Conservation (phyloP, 2,329 filamentous ascomycete species). For the Epichloe aotearoae region DNA sequence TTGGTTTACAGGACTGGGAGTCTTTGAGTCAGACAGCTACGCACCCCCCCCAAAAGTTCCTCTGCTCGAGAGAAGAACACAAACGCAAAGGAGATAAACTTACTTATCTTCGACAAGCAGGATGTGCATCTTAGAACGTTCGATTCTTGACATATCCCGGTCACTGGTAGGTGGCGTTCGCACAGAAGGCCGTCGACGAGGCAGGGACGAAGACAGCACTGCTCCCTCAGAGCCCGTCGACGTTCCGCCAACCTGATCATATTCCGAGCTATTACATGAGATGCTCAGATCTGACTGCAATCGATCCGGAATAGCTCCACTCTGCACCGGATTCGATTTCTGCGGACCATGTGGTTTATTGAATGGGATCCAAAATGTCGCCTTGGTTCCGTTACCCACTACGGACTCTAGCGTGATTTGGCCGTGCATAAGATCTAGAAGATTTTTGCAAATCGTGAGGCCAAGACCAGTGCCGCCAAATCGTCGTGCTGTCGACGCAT, state of each 20-base stretch:
- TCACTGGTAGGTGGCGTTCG: conserved; percentile 26
- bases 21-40: not conserved
- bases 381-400: conserved; percentile 56
- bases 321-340: conserved; percentile 40
- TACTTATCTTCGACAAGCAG: conserved; percentile 73
- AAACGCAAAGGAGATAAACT: conserved; percentile 17
- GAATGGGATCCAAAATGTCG: conserved; percentile 66
- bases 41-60: not conserved
- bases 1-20: conserved; percentile 48
- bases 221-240: conserved; percentile 19
- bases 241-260: conserved; percentile 33
- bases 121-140: conserved; percentile 53
- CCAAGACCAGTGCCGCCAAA: conserved; percentile 71
- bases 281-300: conserved; percentile 50
- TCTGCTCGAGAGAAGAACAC: not conserved
- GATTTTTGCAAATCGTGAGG: conserved; percentile 68
- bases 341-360: conserved; percentile 46
- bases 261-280: conserved; percentile 55
- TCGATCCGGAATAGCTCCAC: conserved; percentile 53
- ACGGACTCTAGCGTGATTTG: conserved; percentile 57
- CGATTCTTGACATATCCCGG: conserved; percentile 37
- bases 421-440: conserved; percentile 68
- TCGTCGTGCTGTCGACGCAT: conserved; percentile 64
- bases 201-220: conserved; percentile 10
- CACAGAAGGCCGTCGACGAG: conserved; percentile 20